phyloP scores from a whole-genome alignment of 768 basidiomycete genomes.

The Tulasnella sp. region DNA sequence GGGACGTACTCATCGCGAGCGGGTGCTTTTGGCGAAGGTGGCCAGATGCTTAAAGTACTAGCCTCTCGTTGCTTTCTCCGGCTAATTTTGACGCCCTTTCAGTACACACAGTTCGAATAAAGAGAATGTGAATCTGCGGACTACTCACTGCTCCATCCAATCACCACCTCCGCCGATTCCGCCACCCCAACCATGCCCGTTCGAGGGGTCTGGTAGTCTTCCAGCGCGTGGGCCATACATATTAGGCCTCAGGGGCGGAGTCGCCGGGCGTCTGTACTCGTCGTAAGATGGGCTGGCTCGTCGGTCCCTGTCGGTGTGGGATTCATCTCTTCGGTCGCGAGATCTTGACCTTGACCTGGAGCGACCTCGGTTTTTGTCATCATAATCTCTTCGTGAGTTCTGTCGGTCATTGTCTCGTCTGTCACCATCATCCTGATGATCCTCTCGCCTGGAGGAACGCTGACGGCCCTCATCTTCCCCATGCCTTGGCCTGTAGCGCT shows the following conservation, averaged over 20 bases:
- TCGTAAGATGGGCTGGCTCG: slow-evolving; percentile 45
- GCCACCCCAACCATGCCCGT: slow-evolving; percentile 27
- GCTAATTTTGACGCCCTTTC: slow-evolving; percentile 30
- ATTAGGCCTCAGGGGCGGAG: slow-evolving; percentile 39
- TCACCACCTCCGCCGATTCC: slow-evolving; percentile 33
- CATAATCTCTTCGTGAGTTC: slow-evolving; percentile 1
- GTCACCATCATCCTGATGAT: background rate
- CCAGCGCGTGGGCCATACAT: slow-evolving; percentile 42
- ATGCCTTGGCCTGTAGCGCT: slow-evolving; percentile 10
- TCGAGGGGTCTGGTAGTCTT: slow-evolving; percentile 22
- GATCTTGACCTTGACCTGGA: slow-evolving; percentile 1
- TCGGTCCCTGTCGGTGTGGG: background rate
- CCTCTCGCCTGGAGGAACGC: background rate
- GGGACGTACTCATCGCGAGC: slow-evolving; percentile 43
- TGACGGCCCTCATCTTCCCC: background rate
- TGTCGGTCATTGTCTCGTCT: background rate
- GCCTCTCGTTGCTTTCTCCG: slow-evolving; percentile 57
- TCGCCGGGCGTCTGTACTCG: slow-evolving; percentile 41
- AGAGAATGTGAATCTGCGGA: background rate
- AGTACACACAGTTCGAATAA: background rate
- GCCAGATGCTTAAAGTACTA: slow-evolving; percentile 59
- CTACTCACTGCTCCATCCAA: slow-evolving; percentile 56
- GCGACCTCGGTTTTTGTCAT: background rate
- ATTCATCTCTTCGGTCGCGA: slow-evolving; percentile 11
- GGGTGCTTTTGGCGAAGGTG: slow-evolving; percentile 62